Conservation (phyloP, 1,284 basidiomycete genomes). For the Coniophora puteana region DNA sequence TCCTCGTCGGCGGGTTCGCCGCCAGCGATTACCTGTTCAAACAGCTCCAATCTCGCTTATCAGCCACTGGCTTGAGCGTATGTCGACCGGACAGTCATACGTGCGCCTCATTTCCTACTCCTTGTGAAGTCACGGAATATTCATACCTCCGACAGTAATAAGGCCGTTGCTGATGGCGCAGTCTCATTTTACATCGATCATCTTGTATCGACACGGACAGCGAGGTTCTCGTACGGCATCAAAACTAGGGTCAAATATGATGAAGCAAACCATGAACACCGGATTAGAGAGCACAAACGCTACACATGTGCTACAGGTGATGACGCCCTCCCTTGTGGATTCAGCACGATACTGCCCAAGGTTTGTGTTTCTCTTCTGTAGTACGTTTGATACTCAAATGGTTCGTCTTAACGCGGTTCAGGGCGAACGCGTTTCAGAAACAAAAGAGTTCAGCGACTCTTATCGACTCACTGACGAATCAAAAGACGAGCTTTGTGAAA, state of each 20-base stretch:
- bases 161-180: slow-evolving; percentile 52
- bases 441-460: slow-evolving; percentile 25
- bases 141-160: slow-evolving; percentile 33
- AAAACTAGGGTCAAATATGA: slow-evolving; percentile 26
- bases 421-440: slow-evolving; percentile 28
- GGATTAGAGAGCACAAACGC: slow-evolving; percentile 15
- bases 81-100: slow-evolving; percentile 28
- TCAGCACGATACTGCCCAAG: slow-evolving; percentile 27
- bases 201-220: slow-evolving; percentile 38
- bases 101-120: slow-evolving; percentile 12
- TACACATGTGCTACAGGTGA: slow-evolving; percentile 17
- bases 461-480: slow-evolving; percentile 24
- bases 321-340: slow-evolving; percentile 17
- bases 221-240: slow-evolving; percentile 40
- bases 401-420: not conserved
- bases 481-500: slow-evolving; percentile 13
- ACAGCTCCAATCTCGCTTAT: slow-evolving; percentile 25
- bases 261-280: slow-evolving; percentile 31
- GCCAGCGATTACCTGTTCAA: slow-evolving; percentile 39
- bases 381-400: not conserved
- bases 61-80: slow-evolving; percentile 16
- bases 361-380: slow-evolving; percentile 10
- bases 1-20: slow-evolving; percentile 38
- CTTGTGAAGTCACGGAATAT: not conserved
- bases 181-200: slow-evolving; percentile 49